A percentile compares a stretch with the other conserved stretches of the same genome.
Evolutionary conservation across 169 alveolate species (phyloP).

Genomic region (Amoebophrya sp.): DNA sequence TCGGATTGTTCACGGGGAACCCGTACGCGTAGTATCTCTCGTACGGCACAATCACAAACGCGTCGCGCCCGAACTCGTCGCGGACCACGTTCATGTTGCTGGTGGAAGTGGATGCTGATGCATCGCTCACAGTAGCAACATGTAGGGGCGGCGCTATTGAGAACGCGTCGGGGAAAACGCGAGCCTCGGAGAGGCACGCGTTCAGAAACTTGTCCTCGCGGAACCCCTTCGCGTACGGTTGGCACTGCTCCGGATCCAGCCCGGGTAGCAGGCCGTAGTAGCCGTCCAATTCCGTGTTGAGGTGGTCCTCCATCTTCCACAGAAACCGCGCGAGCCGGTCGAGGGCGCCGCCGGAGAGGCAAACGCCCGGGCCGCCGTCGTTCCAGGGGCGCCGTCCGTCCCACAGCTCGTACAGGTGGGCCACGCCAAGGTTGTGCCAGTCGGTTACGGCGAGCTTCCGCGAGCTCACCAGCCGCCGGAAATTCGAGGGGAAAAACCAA

Average conservation of each 20-base stretch:
- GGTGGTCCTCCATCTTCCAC: neutral
- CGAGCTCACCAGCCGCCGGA: neutral
- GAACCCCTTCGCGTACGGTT: neutral
- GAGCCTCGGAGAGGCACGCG: neutral
- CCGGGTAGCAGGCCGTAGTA: neutral
- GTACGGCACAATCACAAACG: neutral
- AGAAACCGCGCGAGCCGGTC: neutral
- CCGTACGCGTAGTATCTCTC: neutral
- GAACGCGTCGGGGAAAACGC: no score
- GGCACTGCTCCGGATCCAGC: neutral
- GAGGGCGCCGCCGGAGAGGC: neutral
- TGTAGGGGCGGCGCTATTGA: no score
- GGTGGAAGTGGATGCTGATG: no score
- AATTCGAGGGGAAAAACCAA: neutral
- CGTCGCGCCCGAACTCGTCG: neutral
- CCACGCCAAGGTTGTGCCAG: neutral
- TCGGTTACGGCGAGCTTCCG: neutral
- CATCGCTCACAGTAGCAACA: no score
- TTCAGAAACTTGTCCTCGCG: neutral
- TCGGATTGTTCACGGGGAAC: neutral
- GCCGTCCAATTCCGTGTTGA: neutral
- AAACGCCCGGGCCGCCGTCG: neutral
- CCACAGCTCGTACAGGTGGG: neutral
- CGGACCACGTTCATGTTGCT: no score
- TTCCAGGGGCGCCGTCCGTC: neutral